Base-by-base conservation (phyloP, 2,329 filamentous ascomycete genomes). In the Arthrinium phaeospermum region DNA sequence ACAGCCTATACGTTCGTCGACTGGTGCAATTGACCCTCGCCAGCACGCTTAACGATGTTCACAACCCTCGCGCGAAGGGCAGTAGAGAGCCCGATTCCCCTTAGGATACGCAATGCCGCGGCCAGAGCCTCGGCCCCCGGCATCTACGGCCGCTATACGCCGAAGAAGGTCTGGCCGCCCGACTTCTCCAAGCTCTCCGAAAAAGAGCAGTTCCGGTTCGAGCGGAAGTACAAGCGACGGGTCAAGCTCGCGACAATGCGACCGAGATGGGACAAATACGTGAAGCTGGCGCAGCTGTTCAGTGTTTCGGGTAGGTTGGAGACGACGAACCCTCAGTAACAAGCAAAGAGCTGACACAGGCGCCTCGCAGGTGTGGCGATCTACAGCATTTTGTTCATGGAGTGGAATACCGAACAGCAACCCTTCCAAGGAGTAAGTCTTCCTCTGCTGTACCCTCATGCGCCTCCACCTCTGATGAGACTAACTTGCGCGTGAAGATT, bases 121-220 rank as follows among this genome's bases (percentile, higher is more conserved):
- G 76, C 68, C 24, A 75, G 47, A 73, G 27, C 69, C n/a, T 71
- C 73, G 7, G 69, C 68, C 45, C 69, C 82, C 53, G 80, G 74
- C 71, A 82, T 86, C 74, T 86, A 82, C 73, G 91, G 90, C 78
- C 88, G 88, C 6, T 91, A 90, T 83, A 89, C 85, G 78, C 89
- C 91, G 68, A 92, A 93, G 82, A 93, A 92, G 79, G 85, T 90
- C 75, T 96, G 93, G 93, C 93, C 93, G 72, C 93, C 93, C 16
- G 91, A 95, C 81, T 93, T 96, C 82, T 84, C 86, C 74, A 88
- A 90, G 79, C 87, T 96, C 73, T 90, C 90, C 49, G 84, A 86
- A 67, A 92, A 93, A 81, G 90, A 95, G 79, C 91, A 95, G 82
- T 92, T 95, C 80, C 88, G 91, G 61, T 91, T 94, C 77, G 93